These are phyloP conservation scores for Cicer pinnatifidum DNA, from an alignment of 306 rosid species.

Conservation along the genomic window DNA sequence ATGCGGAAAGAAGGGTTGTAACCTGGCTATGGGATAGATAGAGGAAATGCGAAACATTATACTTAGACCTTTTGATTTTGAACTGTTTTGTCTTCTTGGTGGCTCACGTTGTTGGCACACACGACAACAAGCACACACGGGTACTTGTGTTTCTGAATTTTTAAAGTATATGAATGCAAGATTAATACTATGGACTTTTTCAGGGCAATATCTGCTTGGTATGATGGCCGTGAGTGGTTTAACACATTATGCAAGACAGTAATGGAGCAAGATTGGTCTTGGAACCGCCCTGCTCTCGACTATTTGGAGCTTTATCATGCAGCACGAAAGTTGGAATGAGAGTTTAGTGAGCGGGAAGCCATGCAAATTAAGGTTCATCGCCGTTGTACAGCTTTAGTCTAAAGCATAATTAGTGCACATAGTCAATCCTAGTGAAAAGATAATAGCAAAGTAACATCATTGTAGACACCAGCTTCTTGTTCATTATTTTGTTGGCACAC, in stretches of 20 bases:
- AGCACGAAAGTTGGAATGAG: conserved; percentile 60
- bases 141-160: background rate
- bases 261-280: conserved; percentile 99
- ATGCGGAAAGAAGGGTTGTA: conserved; percentile 17
- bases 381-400: conserved; percentile 58
- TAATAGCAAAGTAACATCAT: conserved; percentile 29
- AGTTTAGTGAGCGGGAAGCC: conserved; percentile 33
- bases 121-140: background rate
- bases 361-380: conserved; percentile 31
- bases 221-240: conserved; percentile 77
- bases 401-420: conserved; percentile 40
- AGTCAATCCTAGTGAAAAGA: conserved; percentile 41
- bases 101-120: background rate
- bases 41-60: background rate
- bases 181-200: conserved; percentile 37
- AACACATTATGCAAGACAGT: conserved; percentile 78
- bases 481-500: conserved; percentile 48
- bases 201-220: conserved; percentile 96
- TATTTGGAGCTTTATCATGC: conserved; percentile 95
- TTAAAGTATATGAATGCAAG: background rate
- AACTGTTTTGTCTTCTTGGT: conserved; percentile 28
- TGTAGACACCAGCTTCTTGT: conserved; percentile 31
- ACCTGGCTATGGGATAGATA: background rate
- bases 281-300: conserved; percentile 96
- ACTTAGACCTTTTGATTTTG: background rate